Base-by-base conservation (phyloP, 2,329 filamentous ascomycete species). In the Alternaria triticimaculans region DNA sequence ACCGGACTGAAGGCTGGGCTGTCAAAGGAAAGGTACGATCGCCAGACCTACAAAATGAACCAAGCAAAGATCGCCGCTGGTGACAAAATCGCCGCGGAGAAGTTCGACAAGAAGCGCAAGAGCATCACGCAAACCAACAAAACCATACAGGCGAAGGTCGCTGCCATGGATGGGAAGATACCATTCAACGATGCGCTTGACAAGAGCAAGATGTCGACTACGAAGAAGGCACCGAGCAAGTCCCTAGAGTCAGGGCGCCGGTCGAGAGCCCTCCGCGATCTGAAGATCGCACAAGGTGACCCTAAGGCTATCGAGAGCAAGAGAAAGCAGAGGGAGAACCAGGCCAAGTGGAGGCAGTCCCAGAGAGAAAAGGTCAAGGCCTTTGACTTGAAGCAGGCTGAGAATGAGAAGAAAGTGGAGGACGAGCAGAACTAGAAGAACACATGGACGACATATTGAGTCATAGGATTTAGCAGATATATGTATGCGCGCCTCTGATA, bases 391-490 rank as follows among this genome's bases (percentile, higher is more conserved):
- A 5, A 37, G 33, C 33, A 37, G 4, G 33, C 33, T 37, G 33
- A 37, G 33, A 37, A 37, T 37, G 2, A 37, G 33, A 37, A 37
- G 33, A n/a, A 37, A 37, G 33, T 8, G 33, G 33, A 37, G 15
- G 33, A 37, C 33, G 33, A 41, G 37, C 4, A 41, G 33, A 41
- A 41, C 8, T 5, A 41, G 15, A 2, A 41, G 15, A 41, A 41
- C 1, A n/a, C 0, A 1, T 37, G 4, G n/a, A 1, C 9, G 0
- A 2, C 15, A n/a, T 41, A 8, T 41, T 41, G 0, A n/a, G 15
- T 41, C 2, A 15, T 15, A 41, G n/a, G 37, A 41, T 18, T 41
- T 18, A 41, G 37, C 37, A 18, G 9, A 2, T 41, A 1, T 18
- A 41, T 5, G 5, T 41, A 41, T 41, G 2, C 37, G 15, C 37